These are phyloP conservation scores for Mortierella sp. DNA, from an alignment of 371 early-diverging fungal genomes.

Conservation along the genomic window DNA sequence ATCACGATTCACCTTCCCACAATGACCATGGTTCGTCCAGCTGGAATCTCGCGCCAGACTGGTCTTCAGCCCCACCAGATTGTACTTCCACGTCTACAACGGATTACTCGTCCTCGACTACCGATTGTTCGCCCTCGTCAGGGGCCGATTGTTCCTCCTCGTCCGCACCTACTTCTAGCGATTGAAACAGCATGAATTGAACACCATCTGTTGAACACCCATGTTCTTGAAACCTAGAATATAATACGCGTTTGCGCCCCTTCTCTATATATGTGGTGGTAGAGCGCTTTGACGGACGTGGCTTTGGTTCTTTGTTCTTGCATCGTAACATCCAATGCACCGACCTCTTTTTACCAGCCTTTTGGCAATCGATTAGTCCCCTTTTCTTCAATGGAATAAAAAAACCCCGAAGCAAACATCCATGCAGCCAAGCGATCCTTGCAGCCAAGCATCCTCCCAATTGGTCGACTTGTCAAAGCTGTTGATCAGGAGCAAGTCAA, in stretches of 20 bases:
- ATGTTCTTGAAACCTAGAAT: too few relatives aligned
- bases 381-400: not conserved
- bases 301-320: too few relatives aligned
- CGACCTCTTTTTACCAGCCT: too few relatives aligned
- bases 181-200: not conserved
- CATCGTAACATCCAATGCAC: too few relatives aligned
- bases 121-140: not conserved
- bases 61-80: not conserved
- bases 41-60: not conserved
- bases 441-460: constrained; percentile 13
- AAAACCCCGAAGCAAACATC: not conserved
- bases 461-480: constrained; percentile 16
- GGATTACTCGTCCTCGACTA: not conserved
- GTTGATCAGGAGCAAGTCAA: constrained; percentile 31
- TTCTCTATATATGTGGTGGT: too few relatives aligned
- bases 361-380: too few relatives aligned
- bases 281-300: not conserved
- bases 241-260: too few relatives aligned
- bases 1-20: not conserved
- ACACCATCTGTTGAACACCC: too few relatives aligned
- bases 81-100: not conserved
- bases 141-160: not conserved
- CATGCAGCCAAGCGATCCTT: not conserved
- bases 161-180: not conserved
- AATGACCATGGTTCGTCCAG: too few relatives aligned